Evolutionary conservation across 257 asterid genomes (phyloP), one percentile per base, ranked within the genome.

Genomic region (Anisodus tanguticus): DNA sequence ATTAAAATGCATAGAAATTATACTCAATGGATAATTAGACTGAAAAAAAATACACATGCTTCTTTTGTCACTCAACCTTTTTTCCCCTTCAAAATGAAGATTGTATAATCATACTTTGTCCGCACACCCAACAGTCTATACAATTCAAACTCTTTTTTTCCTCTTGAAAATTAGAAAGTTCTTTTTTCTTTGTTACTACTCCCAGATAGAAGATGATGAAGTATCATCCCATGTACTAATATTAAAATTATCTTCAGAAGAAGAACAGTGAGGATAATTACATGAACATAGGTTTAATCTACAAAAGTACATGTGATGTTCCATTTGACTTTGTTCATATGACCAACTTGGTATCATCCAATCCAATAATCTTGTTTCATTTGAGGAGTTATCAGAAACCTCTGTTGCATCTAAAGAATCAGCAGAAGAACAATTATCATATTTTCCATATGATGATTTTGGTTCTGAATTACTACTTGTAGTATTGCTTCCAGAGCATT

Each of bases 271-370:
- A 68, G 77, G 77, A 9, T 68, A 19, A 80, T 69, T 69, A 69
- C 83, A 80, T 31, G 43, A 80, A 41, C 74, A 80, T 63, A 17
- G 11, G 71, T 80, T 60, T 59, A 59, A 5, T 41, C 15, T 80
- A 63, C 83, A 80, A 41, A 59, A 22, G 43, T 80, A 59, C 83
- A 59, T 63, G 41, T 80, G 84, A 81, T 81, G 84, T 81, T 81
- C 84, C 84, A 81, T 81, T 67, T 81, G 76, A 35, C 47, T 81
- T 60, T 81, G 76, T 51, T 81, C 74, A 67, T 81, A 67, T 43
- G 84, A 45, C 77, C 76, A 81, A 67, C 84, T 81, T 51, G 84
- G 74, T 59, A 84, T 89, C 87, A 83, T 89, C 89, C 90, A 85
- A 59, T 89, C 86, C 3, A 51, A 43, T 70, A 87, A 49, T 57